Evolutionary conservation across 306 rosid genomes (phyloP), one percentile per base, ranked within the genome.

Genomic region (Prunus padus): DNA sequence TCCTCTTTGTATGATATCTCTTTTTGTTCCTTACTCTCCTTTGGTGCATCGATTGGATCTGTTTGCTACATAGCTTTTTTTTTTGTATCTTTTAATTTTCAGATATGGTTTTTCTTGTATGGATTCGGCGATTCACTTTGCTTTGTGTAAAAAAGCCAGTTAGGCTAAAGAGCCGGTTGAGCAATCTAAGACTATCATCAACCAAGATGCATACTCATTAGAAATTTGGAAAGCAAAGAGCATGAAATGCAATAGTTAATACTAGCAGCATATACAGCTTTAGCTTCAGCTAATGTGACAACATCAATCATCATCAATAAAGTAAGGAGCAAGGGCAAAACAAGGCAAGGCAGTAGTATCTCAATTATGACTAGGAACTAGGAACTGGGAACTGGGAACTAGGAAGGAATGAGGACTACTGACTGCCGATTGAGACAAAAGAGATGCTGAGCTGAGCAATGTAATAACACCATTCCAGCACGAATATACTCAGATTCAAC

Each of bases 271-370:
- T 47, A 54, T 57, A 55, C 7, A 16, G 52, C 52, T 71, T 30
- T 52, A 55, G 44, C 28, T 51, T 30, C 76, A 55, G 44, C 28
- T 51, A 69, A 59, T 42, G 55, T 46, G 63, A 47, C 19, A 30
- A 30, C 33, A 46, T 57, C 68, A 56, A 42, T 56, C 5, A 67
- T 26, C 51, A 33, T 63, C 67, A 63, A 63, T 31, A 63, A 67
- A 54, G 63, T 5, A 10, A 45, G 14, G 23, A 47, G 20, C 2
- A 54, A 4, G 4, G 15, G 56, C 19, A 51, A 51, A 51, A 6
- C 18, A 28, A 9, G 33, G 42, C 22, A 30, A 55, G 37, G 8
- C 31, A 57, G 33, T 57, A 12, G 4, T 4, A 12, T 57, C 33
- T 57, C 30, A 57, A 57, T 57, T 57, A 57, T 11, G 64, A 57